Evolutionary conservation across 2,329 filamentous ascomycete species (phyloP).

Genomic region (Colletotrichum sp.): DNA sequence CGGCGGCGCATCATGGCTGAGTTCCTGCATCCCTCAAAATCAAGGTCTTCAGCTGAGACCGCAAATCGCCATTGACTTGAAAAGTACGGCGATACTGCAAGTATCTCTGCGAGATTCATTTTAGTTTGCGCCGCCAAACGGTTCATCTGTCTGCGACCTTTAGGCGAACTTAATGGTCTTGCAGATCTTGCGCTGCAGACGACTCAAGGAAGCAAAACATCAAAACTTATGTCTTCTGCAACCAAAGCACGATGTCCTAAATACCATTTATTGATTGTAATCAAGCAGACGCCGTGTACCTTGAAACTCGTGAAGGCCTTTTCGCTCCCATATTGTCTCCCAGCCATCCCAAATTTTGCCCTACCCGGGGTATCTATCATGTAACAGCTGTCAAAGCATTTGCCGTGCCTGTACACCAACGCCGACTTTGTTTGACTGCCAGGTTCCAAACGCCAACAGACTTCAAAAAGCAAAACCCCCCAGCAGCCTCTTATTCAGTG

Average conservation of each 20-base stretch:
- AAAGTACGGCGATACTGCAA: neutral
- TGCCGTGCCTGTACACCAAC: neutral
- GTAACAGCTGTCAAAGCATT: neutral
- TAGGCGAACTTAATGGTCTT: neutral
- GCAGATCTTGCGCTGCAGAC: rapidly evolving
- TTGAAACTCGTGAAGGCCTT: neutral
- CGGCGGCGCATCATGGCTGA: neutral
- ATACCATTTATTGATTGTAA: neutral
- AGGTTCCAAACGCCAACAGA: neutral
- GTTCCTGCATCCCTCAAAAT: neutral
- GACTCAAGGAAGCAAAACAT: neutral
- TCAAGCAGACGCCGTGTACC: neutral
- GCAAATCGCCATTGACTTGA: neutral
- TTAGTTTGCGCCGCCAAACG: no score
- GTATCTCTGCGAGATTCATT: neutral
- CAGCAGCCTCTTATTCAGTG: neutral
- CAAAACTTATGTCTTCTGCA: neutral
- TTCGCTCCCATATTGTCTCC: neutral
- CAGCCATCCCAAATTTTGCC: neutral
- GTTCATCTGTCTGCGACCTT: no score
- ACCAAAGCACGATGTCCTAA: neutral
- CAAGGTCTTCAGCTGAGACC: neutral
- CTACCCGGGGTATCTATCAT: neutral
- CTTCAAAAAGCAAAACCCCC: neutral
- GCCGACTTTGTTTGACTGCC: neutral